Base-by-base conservation (phyloP, 805 yeast genomes). In the Candida chauliodis region DNA sequence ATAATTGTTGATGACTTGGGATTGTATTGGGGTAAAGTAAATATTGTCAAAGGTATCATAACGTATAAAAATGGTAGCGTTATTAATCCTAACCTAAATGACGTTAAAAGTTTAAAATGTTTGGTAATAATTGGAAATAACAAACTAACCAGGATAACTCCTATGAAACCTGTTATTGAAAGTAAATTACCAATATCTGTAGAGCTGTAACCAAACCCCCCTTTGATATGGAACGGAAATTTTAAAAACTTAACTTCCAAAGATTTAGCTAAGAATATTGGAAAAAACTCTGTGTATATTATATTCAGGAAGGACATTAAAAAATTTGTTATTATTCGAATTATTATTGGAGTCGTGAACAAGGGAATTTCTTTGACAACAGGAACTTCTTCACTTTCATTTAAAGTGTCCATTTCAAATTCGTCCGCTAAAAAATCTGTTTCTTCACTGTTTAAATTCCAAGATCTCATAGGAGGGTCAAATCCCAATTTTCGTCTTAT, bases 271-370 rank as follows among this genome's bases (percentile, higher is more conserved):
- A 78, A 58, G 37, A 72, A 71, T 2, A 79, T 69, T 1, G 84
- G 84, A 27, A 78, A 50, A 38, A 79, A 73, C 51, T 78, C 82
- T 25, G 71, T 69, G 49, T 60, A 75, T 3, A 75, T 77, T 11
- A 73, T 58, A 10, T 61, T 51, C 50, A 74, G 79, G 34, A 76
- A 63, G n/a, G 76, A 60, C 47, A 70, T 53, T 20, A 66, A 49
- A 36, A 74, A 68, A 49, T 69, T 53, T 53, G 69, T 40, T 52
- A 52, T 14, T 36, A 66, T 59, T 7, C 62, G 48, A 32, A 51
- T 51, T 4, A 61, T 35, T n/a, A 63, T 66, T 10, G 55, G 53
- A 8, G 45, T 44, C 14, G 64, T 52, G 13, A 34, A 34, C 9
- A 34, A 2, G 8, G 25, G 25, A 4, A 3, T 10, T 26, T 34